These are phyloP conservation scores for Microthlaspi erraticum DNA, from an alignment of 345 rosid genomes.

Conservation along the genomic window DNA sequence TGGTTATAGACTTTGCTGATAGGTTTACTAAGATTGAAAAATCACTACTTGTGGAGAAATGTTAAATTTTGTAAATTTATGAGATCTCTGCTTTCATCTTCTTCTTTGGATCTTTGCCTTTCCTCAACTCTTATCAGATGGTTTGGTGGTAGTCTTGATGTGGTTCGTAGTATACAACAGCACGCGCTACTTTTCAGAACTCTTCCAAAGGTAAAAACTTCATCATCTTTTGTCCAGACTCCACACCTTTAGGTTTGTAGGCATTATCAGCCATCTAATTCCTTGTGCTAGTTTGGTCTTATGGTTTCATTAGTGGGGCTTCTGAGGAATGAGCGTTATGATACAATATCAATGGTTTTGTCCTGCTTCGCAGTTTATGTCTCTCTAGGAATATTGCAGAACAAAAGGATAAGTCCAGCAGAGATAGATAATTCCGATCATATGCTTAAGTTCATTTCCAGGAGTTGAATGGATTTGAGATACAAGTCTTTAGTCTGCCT, in stretches of 20 bases:
- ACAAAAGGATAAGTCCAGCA: not conserved
- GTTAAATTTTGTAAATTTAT: slow-evolving; percentile 3
- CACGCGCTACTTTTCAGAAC: slow-evolving; percentile 61
- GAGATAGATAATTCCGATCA: slow-evolving; percentile 9
- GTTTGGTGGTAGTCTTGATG: slow-evolving; percentile 80
- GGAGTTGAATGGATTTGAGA: slow-evolving; percentile 1
- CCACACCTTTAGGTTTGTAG: slow-evolving; percentile 1
- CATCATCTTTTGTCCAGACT: not conserved
- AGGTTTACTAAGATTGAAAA: not conserved
- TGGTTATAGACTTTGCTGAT: not conserved
- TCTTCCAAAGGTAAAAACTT: slow-evolving; percentile 60
- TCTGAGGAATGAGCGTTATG: slow-evolving; percentile 16
- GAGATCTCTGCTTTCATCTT: slow-evolving; percentile 22
- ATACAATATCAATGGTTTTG: slow-evolving; percentile 2
- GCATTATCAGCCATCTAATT: not conserved
- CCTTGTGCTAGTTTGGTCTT: not conserved
- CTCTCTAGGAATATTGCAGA: not conserved
- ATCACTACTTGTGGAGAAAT: not conserved
- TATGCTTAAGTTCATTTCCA: not conserved
- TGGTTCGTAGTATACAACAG: slow-evolving; percentile 85
- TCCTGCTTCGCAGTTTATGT: slow-evolving; percentile 9
- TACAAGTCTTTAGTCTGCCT: slow-evolving; percentile 1
- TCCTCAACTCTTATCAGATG: slow-evolving; percentile 68
- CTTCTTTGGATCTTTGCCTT: slow-evolving; percentile 9
- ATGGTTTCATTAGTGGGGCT: not conserved